Conservation (phyloP, 805 yeast species). For the Starmerella bacillaris region DNA sequence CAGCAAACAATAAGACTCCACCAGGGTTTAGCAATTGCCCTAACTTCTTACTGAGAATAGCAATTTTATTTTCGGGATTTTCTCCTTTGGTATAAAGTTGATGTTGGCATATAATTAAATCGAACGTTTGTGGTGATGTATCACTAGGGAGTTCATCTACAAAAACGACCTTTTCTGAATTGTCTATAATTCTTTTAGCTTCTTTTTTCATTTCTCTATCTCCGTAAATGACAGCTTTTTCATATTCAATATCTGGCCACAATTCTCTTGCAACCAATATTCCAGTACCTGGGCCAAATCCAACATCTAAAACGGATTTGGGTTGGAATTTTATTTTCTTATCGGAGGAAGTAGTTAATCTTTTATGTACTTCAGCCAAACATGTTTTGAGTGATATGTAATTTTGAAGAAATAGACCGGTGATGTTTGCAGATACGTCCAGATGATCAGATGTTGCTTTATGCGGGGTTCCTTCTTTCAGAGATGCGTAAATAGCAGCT, state of each 20-base stretch:
- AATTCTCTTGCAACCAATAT: conserved; percentile 73
- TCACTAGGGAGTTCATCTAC: conserved; percentile 33
- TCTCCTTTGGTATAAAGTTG: conserved; percentile 45
- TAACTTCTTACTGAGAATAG: conserved; percentile 41
- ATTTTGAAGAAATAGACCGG: conserved; percentile 62
- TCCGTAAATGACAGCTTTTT: conserved; percentile 60
- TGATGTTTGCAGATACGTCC: conserved; percentile 59
- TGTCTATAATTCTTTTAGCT: conserved; percentile 56
- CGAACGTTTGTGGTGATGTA: conserved; percentile 36
- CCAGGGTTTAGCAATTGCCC: conserved; percentile 50
- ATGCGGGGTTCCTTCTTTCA: conserved; percentile 39
- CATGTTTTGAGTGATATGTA: conserved; percentile 55
- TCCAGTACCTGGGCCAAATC: conserved; percentile 86
- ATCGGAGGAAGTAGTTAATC: no score
- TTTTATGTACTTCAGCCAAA: conserved; percentile 42
- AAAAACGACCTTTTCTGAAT: conserved; percentile 36
- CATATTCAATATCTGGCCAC: conserved; percentile 48
- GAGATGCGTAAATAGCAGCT: conserved; percentile 34
- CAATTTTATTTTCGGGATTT: conserved; percentile 57
- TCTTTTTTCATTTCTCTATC: conserved; percentile 56
- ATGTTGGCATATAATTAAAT: conserved; percentile 67
- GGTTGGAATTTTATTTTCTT: conserved; percentile 43
- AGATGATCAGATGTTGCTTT: conserved; percentile 24
- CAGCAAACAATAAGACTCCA: conserved; percentile 64
- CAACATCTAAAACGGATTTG: conserved; percentile 50